Percentiles rank a stretch among this genome's conserved stretches.
Evolutionary conservation across 176 grass and related monocot species (phyloP).

Genomic region (Chloris gayana): DNA sequence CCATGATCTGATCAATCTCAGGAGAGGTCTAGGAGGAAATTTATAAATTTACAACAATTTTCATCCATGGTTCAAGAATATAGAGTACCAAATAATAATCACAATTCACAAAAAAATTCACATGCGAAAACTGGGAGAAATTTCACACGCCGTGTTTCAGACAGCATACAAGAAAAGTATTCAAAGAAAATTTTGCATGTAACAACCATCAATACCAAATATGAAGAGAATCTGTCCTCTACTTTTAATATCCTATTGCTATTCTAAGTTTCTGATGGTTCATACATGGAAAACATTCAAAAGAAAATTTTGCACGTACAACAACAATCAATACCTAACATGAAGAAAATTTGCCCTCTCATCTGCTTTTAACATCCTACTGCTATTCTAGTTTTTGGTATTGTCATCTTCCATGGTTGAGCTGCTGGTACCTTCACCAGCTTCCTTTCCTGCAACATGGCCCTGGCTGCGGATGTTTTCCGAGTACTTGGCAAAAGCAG

Average conservation of each 20-base stretch:
- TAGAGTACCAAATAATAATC: neutral
- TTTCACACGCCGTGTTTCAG: neutral
- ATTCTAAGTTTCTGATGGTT: neutral
- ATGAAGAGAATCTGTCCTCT: neutral
- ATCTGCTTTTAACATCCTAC: constrained; percentile 1
- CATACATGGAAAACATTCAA: neutral
- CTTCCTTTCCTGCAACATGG: constrained; percentile 24
- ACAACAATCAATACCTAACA: neutral
- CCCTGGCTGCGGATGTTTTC: constrained; percentile 62
- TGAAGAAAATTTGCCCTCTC: neutral
- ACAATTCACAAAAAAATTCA: neutral
- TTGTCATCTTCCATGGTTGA: constrained; percentile 39
- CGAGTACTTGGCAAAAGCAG: constrained; percentile 79
- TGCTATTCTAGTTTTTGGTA: constrained; percentile 23
- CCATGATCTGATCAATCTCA: too few species aligned
- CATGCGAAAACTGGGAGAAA: neutral
- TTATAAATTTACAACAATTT: too few species aligned
- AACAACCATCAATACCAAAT: neutral
- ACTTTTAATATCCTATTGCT: neutral
- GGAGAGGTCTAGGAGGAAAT: too few species aligned
- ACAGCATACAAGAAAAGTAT: too few species aligned
- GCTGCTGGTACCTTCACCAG: constrained; percentile 29
- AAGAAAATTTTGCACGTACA: neutral
- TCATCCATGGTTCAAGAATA: too few species aligned
- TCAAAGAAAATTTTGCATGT: neutral